Conservation (phyloP, 805 yeast species). For the Candida montana region DNA sequence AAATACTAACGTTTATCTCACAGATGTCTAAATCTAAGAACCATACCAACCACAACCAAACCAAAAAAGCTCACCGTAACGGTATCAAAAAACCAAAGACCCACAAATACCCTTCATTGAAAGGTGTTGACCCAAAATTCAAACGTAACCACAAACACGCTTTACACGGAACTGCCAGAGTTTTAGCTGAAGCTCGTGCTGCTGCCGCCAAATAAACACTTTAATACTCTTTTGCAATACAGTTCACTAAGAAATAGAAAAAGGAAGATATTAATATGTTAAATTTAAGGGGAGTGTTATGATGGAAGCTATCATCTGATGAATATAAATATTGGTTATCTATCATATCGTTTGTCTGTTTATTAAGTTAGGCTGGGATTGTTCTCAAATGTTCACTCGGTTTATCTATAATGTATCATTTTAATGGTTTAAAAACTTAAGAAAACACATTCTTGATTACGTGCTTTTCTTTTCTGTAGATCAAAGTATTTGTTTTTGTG, state of each 20-base stretch:
- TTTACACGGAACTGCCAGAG: conserved; percentile 95
- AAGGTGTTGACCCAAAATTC: conserved; percentile 99
- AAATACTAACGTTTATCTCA: conserved; percentile 28
- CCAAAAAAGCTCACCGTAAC: conserved; percentile 99
- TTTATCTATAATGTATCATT: conserved; percentile 22
- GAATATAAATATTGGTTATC: no score
- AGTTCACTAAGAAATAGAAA: background rate
- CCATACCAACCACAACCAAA: conserved; percentile 99
- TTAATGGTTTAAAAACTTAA: conserved; percentile 18
- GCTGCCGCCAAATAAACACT: conserved; percentile 25
- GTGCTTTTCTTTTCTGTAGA: no score
- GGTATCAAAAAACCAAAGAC: conserved; percentile 99
- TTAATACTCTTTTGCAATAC: background rate
- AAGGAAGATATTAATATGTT: background rate
- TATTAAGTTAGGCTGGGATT: conserved; percentile 7
- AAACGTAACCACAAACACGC: conserved; percentile 99
- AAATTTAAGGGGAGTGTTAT: background rate
- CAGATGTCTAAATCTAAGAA: conserved; percentile 98
- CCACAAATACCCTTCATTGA: conserved; percentile 95
- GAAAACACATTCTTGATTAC: no score
- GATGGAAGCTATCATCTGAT: conserved; percentile 3
- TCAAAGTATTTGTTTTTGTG: no score
- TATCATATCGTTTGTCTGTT: conserved; percentile 7
- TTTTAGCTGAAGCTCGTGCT: conserved; percentile 78
- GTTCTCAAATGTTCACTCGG: conserved; percentile 1